Percentiles rank a stretch among this genome's conserved stretches.
These are phyloP conservation scores for Pisolithus albus DNA, from an alignment of 768 basidiomycete species.

Conservation along the genomic window DNA sequence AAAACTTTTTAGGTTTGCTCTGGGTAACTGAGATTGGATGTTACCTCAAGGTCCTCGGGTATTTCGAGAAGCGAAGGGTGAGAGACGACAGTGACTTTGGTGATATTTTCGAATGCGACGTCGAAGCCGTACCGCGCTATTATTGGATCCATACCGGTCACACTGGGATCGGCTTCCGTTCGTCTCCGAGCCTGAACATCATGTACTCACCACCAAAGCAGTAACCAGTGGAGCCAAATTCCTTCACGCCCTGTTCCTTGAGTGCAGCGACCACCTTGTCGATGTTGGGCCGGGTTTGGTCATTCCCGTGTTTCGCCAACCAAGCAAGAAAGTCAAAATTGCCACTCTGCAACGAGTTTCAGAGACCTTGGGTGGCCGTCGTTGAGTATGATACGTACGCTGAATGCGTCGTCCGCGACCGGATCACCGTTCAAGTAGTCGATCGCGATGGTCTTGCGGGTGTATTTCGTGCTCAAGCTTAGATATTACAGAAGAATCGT, in stretches of 20 bases:
- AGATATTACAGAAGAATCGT: not conserved
- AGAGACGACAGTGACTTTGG: slow-evolving; percentile 42
- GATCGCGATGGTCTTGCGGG: slow-evolving; percentile 22
- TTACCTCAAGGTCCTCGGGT: slow-evolving; percentile 57
- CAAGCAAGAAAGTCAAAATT: slow-evolving; percentile 38
- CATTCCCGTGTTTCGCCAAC: slow-evolving; percentile 37
- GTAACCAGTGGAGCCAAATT: slow-evolving; percentile 57
- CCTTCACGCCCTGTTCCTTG: slow-evolving; percentile 50
- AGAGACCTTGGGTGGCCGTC: not conserved
- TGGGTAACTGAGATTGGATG: not conserved
- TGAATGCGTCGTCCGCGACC: slow-evolving; percentile 18
- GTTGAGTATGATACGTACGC: not conserved
- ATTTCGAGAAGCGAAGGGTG: slow-evolving; percentile 60
- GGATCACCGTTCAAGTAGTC: slow-evolving; percentile 35
- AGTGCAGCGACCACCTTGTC: slow-evolving; percentile 53
- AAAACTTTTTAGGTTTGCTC: not conserved
- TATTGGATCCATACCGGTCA: not conserved
- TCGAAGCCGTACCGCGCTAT: slow-evolving; percentile 54
- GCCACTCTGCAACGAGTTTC: slow-evolving; percentile 6
- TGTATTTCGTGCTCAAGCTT: not conserved
- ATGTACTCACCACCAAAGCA: slow-evolving; percentile 54
- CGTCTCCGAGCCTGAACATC: not conserved
- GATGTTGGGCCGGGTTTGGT: slow-evolving; percentile 39
- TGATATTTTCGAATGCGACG: slow-evolving; percentile 49
- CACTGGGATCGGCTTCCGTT: not conserved